A percentile compares a stretch with the other conserved stretches of the same genome.
Conservation (phyloP, 805 yeast species). For the Myxozyma neglecta region DNA sequence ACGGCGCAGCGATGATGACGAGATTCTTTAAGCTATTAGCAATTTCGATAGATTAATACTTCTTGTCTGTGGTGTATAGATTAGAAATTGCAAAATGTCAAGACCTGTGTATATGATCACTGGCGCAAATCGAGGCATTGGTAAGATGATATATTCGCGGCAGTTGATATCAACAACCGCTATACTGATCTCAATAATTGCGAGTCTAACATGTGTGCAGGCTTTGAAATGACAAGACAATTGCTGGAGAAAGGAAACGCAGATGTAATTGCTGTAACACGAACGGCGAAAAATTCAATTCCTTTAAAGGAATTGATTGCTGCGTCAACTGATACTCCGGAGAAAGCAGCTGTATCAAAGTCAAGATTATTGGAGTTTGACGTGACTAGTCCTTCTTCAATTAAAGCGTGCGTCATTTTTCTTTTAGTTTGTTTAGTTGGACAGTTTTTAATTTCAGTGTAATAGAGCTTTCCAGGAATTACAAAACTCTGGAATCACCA, state of each 20-base stretch:
- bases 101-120: constrained; percentile 4
- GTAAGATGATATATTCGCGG: not conserved
- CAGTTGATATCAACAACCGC: not conserved
- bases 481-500: not conserved
- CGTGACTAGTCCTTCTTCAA: constrained; percentile 1
- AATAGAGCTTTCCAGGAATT: constrained; percentile 4
- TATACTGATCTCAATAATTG: not conserved
- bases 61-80: not conserved
- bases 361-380: constrained; percentile 9
- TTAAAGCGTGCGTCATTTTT: not conserved
- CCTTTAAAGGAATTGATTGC: not conserved
- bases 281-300: not conserved
- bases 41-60: not conserved
- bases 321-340: not conserved
- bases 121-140: constrained; percentile 15
- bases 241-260: not conserved
- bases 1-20: no score
- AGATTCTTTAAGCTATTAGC: no score
- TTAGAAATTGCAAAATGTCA: not conserved
- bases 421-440: not conserved
- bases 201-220: not conserved
- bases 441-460: not conserved
- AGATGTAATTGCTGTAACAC: constrained; percentile 12
- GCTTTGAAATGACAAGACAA: constrained; percentile 7
- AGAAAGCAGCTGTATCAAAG: not conserved